These are phyloP conservation scores for Isatis tinctoria DNA, from an alignment of 345 rosid species.

Conservation along the genomic window DNA sequence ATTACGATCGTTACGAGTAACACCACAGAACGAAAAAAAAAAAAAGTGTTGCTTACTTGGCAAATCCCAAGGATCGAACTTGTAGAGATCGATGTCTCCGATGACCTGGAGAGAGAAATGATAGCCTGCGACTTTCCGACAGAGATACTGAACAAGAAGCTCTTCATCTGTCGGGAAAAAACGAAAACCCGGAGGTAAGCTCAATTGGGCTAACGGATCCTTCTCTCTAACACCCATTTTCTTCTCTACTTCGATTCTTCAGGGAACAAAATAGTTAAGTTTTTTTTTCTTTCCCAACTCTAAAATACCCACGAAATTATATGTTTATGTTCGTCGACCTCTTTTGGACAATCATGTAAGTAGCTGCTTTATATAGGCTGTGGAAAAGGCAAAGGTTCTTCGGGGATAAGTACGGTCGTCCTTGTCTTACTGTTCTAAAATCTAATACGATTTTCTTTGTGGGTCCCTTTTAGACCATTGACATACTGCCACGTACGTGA, in stretches of 20 bases:
- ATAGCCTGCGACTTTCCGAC: constrained; percentile 77
- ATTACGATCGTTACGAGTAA: background rate
- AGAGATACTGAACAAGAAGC: constrained; percentile 83
- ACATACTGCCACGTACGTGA: constrained; percentile 20
- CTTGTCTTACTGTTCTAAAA: constrained; percentile 38
- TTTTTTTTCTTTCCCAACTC: background rate
- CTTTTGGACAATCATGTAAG: background rate
- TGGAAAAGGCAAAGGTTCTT: constrained; percentile 7
- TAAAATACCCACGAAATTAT: background rate
- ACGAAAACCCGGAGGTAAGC: constrained; percentile 93
- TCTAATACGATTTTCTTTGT: constrained; percentile 25
- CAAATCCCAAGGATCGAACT: constrained; percentile 88
- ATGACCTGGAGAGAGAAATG: constrained; percentile 64
- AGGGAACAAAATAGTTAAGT: no score
- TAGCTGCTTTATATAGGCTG: constrained; percentile 27
- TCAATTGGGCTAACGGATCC: constrained; percentile 72
- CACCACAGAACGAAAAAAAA: background rate
- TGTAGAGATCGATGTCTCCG: constrained; percentile 87
- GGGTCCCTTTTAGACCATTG: constrained; percentile 15
- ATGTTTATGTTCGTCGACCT: constrained; percentile 6
- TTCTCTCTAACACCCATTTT: constrained; percentile 63
- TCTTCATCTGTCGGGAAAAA: constrained; percentile 96
- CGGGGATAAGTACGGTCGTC: constrained; percentile 71
- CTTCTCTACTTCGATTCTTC: background rate
- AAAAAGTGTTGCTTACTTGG: constrained; percentile 55